phyloP scores from a whole-genome alignment of 495 filamentous ascomycete species.

The Hypoxylon crocopeplum region DNA sequence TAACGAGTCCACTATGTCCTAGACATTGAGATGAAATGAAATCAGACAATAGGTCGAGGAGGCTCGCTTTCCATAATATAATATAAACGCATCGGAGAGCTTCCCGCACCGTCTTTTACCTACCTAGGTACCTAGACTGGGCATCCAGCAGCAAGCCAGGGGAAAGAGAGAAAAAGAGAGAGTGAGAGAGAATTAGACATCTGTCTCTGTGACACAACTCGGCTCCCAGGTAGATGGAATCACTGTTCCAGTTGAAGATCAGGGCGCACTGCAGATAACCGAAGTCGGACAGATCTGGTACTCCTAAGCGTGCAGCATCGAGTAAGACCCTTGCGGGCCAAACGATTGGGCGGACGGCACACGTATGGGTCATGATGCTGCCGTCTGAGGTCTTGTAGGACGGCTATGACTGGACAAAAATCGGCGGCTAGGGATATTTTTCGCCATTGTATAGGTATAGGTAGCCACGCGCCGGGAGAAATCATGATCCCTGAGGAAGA shows the following conservation, averaged over 20 bases:
- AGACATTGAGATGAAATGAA: constrained; percentile 46
- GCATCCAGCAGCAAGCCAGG: no score
- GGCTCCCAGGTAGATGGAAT: constrained; percentile 43
- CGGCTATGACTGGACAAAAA: neutral
- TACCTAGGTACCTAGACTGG: constrained; percentile 26
- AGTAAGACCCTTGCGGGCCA: constrained; percentile 30
- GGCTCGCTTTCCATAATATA: constrained; percentile 30
- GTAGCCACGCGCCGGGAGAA: no score
- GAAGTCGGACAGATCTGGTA: constrained; percentile 47
- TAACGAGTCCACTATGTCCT: constrained; percentile 43
- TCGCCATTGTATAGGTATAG: no score
- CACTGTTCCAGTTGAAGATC: constrained; percentile 42
- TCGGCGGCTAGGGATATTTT: constrained; percentile 1
- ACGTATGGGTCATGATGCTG: constrained; percentile 9
- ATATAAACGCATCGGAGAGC: constrained; percentile 15
- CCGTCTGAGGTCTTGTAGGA: neutral
- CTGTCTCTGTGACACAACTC: constrained; percentile 35
- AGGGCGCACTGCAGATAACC: constrained; percentile 46
- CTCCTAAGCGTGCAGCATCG: constrained; percentile 41
- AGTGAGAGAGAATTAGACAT: constrained; percentile 39
- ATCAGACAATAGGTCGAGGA: constrained; percentile 29
- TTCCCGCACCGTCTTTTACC: constrained; percentile 28
- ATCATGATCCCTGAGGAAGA: no score
- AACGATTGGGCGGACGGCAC: constrained; percentile 30
- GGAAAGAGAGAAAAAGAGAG: constrained; percentile 10